Conservation (phyloP, 202 grass and related monocot species). For the Bolboschoenoplectus hybrid region DNA sequence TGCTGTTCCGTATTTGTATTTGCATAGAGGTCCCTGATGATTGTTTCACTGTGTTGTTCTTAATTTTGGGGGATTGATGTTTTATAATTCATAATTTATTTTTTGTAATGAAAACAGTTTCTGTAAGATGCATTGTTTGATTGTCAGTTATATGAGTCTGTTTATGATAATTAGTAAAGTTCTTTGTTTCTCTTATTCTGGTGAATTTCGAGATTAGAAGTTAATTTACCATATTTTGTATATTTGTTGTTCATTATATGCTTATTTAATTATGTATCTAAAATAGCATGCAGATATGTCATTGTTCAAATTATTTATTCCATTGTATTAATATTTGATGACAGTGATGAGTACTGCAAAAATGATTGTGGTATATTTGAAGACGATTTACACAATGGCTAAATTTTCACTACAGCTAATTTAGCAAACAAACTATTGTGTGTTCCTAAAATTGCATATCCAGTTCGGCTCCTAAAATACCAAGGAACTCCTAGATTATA, state of each 20-base stretch:
- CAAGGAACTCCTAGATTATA: neutral
- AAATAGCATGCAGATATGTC: neutral
- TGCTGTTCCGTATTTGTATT: slow-evolving; percentile 5
- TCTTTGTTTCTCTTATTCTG: slow-evolving; percentile 15
- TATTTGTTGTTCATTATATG: neutral
- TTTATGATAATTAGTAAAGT: neutral
- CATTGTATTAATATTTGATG: slow-evolving; percentile 1
- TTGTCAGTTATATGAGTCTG: slow-evolving; percentile 7
- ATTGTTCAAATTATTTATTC: neutral
- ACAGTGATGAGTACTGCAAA: neutral
- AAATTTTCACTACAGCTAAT: neutral
- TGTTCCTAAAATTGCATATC: neutral
- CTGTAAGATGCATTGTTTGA: slow-evolving; percentile 25
- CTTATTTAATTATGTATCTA: neutral
- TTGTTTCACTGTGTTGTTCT: slow-evolving; percentile 22
- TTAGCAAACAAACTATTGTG: neutral
- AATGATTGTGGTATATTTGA: neutral
- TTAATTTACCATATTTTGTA: slow-evolving; percentile 17
- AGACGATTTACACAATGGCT: neutral
- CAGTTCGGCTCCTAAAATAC: neutral
- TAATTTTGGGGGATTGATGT: slow-evolving; percentile 18
- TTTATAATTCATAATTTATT: slow-evolving; percentile 28
- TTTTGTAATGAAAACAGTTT: slow-evolving; percentile 3
- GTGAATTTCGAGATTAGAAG: neutral
- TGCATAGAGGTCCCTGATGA: slow-evolving; percentile 12